Base-by-base conservation (phyloP, 2,329 filamentous ascomycete species). In the Fusarium setosum region DNA sequence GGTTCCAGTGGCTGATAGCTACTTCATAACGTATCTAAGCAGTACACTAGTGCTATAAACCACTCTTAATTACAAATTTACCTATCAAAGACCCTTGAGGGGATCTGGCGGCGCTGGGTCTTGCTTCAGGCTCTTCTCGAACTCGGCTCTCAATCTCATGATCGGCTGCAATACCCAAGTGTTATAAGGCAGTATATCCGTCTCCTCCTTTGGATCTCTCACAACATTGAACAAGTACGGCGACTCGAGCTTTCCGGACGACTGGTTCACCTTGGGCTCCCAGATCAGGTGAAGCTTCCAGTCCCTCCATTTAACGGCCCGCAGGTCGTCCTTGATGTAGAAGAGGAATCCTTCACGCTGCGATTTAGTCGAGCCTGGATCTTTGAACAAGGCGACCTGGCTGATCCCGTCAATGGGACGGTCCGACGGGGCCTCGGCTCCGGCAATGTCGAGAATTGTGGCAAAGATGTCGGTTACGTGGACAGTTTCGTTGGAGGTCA, bases 211-310 rank as follows among this genome's bases (percentile, higher is more conserved):
- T 0, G 75, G 75, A 17, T 76, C 74, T 1, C 75, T 55, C 6
- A 73, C 58, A 0, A 67, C 53, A 23, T 77, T 77, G 56, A 76
- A 77, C 2, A 77, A 32, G 24, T 76, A 77, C 1, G 75, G 75
- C 8, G 68, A 72, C 49, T 77, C 75, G 0, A 77, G 67, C n/a
- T 61, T 65, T 1, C 74, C 75, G 0, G 61, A 68, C 0, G 72
- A 76, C 49, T 77, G 61, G 31, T 78, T 78, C 4, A 78, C 76
- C 26, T 75, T 72, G 5, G 76, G 76, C 51, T 77, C 75, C 75
- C 75, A 78, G 1, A 77, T 64, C 1, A 74, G 20, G 31, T 78
- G 75, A 2, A 77, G 63, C 37, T 77, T 78, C 76, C 75, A 78
- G 35, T 78, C 74, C 18, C 59, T 67, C 75, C 75, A 77, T 32